Conservation (phyloP, 139 green algal species). For the Desmodesmus armatus region DNA sequence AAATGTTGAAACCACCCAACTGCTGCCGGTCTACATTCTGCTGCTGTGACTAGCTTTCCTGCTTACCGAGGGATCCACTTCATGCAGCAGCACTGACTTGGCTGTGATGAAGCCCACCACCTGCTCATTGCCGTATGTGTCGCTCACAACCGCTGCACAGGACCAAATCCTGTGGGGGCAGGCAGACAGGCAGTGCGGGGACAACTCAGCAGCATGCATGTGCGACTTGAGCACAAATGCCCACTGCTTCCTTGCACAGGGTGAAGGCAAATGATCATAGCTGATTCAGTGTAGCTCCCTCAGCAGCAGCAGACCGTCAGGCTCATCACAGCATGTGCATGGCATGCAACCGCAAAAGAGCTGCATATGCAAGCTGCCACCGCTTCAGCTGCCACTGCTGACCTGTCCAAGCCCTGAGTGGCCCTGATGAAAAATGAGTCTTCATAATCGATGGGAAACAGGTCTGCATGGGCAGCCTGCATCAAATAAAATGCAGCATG, state of each 20-base stretch:
- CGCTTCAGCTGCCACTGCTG: no score
- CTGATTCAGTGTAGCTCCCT: no score
- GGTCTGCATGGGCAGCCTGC: constrained; percentile 44
- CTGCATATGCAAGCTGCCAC: no score
- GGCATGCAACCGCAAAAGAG: no score
- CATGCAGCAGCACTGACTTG: constrained; percentile 50
- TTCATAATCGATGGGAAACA: constrained; percentile 70
- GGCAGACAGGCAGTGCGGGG: background rate
- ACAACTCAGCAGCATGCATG: no score
- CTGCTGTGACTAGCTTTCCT: background rate
- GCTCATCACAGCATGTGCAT: no score
- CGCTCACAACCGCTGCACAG: constrained; percentile 46
- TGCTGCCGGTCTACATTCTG: background rate
- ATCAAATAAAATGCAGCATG: background rate
- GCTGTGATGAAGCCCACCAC: constrained; percentile 67
- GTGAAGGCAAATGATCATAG: background rate
- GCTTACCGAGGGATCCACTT: constrained; percentile 56
- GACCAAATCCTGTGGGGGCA: constrained; percentile 51
- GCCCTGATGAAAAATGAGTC: constrained; percentile 59
- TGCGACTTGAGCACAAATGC: no score
- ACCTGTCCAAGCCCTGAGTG: constrained; percentile 47
- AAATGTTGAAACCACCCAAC: no score
- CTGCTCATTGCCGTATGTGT: constrained; percentile 46
- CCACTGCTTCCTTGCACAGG: no score
- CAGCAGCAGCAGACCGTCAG: no score